Conservation (phyloP, 805 yeast genomes). For the Candida nanaspora region DNA sequence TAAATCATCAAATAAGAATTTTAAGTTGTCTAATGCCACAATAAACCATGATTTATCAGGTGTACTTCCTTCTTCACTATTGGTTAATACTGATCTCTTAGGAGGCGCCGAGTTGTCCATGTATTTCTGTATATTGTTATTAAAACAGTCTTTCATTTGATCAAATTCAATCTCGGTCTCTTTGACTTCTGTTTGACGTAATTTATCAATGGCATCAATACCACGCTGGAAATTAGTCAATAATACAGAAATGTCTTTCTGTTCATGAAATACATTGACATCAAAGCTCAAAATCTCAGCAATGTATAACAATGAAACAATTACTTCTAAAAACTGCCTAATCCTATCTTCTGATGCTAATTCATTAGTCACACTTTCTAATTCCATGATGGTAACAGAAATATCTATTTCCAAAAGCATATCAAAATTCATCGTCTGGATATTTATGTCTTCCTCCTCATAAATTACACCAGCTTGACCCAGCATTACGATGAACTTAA, state of each 20-base stretch:
- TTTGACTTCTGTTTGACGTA: constrained; percentile 2
- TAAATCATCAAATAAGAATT: constrained; percentile 30
- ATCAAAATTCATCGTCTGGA: constrained; percentile 52
- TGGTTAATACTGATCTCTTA: constrained; percentile 24
- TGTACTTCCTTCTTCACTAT: constrained; percentile 8
- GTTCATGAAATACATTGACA: constrained; percentile 6
- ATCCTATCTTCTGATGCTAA: constrained; percentile 23
- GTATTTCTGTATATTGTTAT: not conserved
- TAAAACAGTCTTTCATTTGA: not conserved
- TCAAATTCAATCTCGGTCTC: constrained; percentile 5
- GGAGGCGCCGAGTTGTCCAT: constrained; percentile 39
- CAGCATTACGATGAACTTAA: constrained; percentile 38
- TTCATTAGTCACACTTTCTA: constrained; percentile 17
- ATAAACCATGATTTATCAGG: not conserved
- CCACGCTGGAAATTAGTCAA: too few relatives aligned
- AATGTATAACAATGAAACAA: constrained; percentile 13
- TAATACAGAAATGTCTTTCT: not conserved
- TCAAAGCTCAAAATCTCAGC: constrained; percentile 4
- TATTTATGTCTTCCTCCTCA: constrained; percentile 72
- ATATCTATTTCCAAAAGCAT: constrained; percentile 19
- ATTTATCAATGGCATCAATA: too few relatives aligned
- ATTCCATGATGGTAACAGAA: constrained; percentile 12
- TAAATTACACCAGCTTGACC: constrained; percentile 53
- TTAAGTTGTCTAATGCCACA: constrained; percentile 11
- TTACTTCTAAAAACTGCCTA: constrained; percentile 6